Conservation (phyloP, 371 early-diverging fungal genomes). For the Rhizopus arrhizus region DNA sequence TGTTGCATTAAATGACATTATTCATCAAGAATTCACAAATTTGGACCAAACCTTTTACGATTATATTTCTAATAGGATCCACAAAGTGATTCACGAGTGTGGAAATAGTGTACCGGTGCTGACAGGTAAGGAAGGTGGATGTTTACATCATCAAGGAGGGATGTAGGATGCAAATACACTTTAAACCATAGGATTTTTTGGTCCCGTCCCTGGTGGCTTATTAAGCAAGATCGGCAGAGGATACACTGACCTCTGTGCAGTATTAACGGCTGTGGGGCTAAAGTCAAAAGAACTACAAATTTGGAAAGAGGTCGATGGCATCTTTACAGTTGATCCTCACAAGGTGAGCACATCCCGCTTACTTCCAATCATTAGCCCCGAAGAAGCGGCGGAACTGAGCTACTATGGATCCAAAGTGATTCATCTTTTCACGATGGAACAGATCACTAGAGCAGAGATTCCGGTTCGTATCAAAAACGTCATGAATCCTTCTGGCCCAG, state of each 20-base stretch:
- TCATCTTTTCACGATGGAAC: slow-evolving; percentile 99
- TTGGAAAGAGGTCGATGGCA: slow-evolving; percentile 99
- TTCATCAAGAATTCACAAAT: slow-evolving; percentile 70
- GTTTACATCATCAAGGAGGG: no score
- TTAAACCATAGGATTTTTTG: slow-evolving; percentile 77
- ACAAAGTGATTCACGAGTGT: slow-evolving; percentile 60
- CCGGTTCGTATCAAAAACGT: slow-evolving; percentile 98
- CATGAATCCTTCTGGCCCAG: slow-evolving; percentile 85
- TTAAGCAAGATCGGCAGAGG: slow-evolving; percentile 94
- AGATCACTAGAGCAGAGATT: slow-evolving; percentile 89
- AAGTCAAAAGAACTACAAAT: slow-evolving; percentile 90
- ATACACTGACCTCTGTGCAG: slow-evolving; percentile 97
- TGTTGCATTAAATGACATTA: slow-evolving; percentile 80
- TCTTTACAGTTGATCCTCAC: slow-evolving; percentile 98
- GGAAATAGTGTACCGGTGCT: slow-evolving; percentile 80
- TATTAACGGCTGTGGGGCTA: slow-evolving; percentile 89
- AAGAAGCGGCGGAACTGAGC: slow-evolving; percentile 97
- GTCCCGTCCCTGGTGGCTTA: slow-evolving; percentile 92
- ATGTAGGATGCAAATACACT: background rate
- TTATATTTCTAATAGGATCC: slow-evolving; percentile 73
- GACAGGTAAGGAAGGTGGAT: slow-evolving; percentile 58
- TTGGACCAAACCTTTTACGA: slow-evolving; percentile 93
- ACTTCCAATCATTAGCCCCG: slow-evolving; percentile 91
- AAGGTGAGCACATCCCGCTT: slow-evolving; percentile 86
- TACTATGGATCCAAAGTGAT: slow-evolving; percentile 98